These are phyloP conservation scores for Penicillium subrubescens DNA, from an alignment of 495 filamentous ascomycete genomes.

Conservation along the genomic window DNA sequence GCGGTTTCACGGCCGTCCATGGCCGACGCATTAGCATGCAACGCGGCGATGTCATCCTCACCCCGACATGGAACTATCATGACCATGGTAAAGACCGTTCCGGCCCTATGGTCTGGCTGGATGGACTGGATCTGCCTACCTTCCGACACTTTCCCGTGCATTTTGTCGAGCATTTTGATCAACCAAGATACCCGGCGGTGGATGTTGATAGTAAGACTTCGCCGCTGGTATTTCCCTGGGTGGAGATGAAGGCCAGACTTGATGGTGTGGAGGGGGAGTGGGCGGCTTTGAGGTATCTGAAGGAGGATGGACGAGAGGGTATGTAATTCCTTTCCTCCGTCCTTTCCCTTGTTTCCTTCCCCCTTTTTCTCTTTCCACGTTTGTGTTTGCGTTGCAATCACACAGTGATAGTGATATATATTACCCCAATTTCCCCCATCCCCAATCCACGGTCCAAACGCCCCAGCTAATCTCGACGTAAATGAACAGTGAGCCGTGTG, in stretches of 20 bases:
- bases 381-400: neutral
- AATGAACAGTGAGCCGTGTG: constrained; percentile 31
- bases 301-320: constrained; percentile 37
- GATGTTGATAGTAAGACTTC: constrained; percentile 37
- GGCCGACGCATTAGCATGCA: constrained; percentile 48
- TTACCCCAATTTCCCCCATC: neutral
- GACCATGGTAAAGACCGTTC: constrained; percentile 53
- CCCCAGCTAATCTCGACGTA: constrained; percentile 19
- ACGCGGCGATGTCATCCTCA: constrained; percentile 53
- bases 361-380: neutral
- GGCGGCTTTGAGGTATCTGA: constrained; percentile 34
- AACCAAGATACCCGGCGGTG: constrained; percentile 44
- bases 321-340: constrained; percentile 5
- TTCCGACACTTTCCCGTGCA: constrained; percentile 50
- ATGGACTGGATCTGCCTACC: constrained; percentile 48
- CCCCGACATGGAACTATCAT: constrained; percentile 53
- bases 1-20: constrained; percentile 54
- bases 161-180: constrained; percentile 48
- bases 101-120: constrained; percentile 56
- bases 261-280: constrained; percentile 28
- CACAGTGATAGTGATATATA: neutral
- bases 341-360: neutral
- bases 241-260: constrained; percentile 34
- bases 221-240: constrained; percentile 47
- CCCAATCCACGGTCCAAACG: neutral